These are phyloP conservation scores for Cichorium intybus DNA, from an alignment of 140 eudicot species.

Conservation along the genomic window DNA sequence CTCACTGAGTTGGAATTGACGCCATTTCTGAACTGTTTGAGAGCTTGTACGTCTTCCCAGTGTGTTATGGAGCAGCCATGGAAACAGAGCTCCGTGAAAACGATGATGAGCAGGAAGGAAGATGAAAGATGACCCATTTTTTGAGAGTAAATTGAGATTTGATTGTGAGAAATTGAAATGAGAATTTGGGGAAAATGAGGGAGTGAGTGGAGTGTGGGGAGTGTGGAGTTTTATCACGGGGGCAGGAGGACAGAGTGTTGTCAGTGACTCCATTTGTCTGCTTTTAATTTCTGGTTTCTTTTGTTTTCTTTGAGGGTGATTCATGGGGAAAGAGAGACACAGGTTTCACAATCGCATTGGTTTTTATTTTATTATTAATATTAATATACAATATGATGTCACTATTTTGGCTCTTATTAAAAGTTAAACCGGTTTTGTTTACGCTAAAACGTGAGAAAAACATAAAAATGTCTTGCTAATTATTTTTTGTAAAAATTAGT, in stretches of 20 bases:
- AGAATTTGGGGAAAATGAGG: constrained; percentile 13
- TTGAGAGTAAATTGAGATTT: neutral
- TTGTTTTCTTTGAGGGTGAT: constrained; percentile 17
- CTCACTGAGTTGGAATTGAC: constrained; percentile 43
- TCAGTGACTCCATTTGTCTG: constrained; percentile 18
- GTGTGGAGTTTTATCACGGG: neutral
- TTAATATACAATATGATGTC: neutral
- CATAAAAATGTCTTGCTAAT: too few species aligned
- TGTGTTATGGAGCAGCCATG: constrained; percentile 48
- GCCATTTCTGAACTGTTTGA: constrained; percentile 49
- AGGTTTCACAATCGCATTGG: neutral
- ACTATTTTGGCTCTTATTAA: neutral
- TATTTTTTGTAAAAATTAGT: too few species aligned
- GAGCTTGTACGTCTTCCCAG: constrained; percentile 55
- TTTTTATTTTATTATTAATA: neutral
- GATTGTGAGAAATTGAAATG: neutral
- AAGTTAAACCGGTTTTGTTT: too few species aligned
- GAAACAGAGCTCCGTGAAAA: constrained; percentile 1
- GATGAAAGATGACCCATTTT: constrained; percentile 19
- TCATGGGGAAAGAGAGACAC: neutral
- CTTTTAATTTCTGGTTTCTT: constrained; percentile 13
- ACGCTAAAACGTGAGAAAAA: too few species aligned
- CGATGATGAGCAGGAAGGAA: neutral
- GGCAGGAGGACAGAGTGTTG: constrained; percentile 5
- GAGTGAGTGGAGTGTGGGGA: constrained; percentile 18